Evolutionary conservation across 2,329 filamentous ascomycete genomes (phyloP), one percentile per base, ranked within the genome.

Genomic region (Elsinoe fawcettii): DNA sequence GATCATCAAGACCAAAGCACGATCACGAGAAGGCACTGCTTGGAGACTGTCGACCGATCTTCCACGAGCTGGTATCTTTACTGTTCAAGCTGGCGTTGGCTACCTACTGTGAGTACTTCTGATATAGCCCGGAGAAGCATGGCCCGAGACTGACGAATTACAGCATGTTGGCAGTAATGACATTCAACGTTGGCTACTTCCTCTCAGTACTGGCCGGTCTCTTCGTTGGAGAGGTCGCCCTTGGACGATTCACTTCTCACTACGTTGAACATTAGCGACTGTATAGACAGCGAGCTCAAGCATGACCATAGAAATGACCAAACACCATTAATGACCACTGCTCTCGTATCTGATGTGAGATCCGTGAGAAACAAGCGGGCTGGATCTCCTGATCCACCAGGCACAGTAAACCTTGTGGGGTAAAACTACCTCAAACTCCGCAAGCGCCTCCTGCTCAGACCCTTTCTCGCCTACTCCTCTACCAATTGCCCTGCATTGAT

Each of bases 141-240:
- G 3, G 9, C 6, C 14, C 34, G 14, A 12, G 34, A 37, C 62
- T 67, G 47, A 65, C 68, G 16, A 20, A 30, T 53, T 16, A 36
- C 64, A 96, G 90, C 59, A 96, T 96, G 90, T 75, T 96, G 73
- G 88, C 87, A 12, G 87, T 95, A 67, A 96, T 93, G 89, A 91
- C 88, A 1, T 83, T 89, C 75, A 93, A 93, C 65, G 80, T 92
- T 14, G 89, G 88, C 11, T 93, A 93, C 69, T 92, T 92, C 69
- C 72, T 90, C 56, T 90, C 87, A 0, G 80, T 91, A n/a, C 77
- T 95, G 9, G 85, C 77, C 3, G 86, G 86, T 12, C 81, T 87
- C 1, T 96, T 97, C 67, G 68, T 95, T n/a, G 92, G 92, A 22
- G 93, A 93, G 69, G 73, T 97, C 43, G 80, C 82, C 0, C 80